These are phyloP conservation scores for Strigomonas culicis DNA, from an alignment of 208 protist species.

Conservation along the genomic window DNA sequence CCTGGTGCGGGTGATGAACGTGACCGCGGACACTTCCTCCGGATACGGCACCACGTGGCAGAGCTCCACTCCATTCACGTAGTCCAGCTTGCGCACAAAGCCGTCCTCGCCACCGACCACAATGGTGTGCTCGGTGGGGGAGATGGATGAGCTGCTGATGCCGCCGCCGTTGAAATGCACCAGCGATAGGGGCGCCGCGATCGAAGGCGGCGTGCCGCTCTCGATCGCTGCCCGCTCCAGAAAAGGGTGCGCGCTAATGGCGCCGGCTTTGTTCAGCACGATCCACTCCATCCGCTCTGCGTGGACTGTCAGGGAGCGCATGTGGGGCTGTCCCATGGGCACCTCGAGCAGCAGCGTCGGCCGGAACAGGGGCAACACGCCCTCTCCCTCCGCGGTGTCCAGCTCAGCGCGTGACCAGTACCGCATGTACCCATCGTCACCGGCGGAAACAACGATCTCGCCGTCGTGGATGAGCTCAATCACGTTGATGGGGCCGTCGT, in stretches of 20 bases:
- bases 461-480: slow-evolving; percentile 78
- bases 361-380: slow-evolving; percentile 66
- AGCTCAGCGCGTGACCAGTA: slow-evolving; percentile 92
- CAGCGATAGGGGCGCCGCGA: background rate
- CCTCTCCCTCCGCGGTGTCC: slow-evolving; percentile 88
- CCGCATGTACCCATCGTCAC: slow-evolving; percentile 95
- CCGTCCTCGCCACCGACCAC: slow-evolving; percentile 92
- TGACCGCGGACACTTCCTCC: background rate
- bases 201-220: background rate
- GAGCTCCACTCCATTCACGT: slow-evolving; percentile 60
- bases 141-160: slow-evolving; percentile 79
- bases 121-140: slow-evolving; percentile 69
- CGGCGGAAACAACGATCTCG: slow-evolving; percentile 88
- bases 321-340: slow-evolving; percentile 35
- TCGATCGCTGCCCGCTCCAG: slow-evolving; percentile 19
- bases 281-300: slow-evolving; percentile 53
- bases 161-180: slow-evolving; percentile 78
- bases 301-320: slow-evolving; percentile 67
- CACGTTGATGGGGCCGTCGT: slow-evolving; percentile 89
- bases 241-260: slow-evolving; percentile 32
- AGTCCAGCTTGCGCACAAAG: slow-evolving; percentile 88
- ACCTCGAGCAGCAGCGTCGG: slow-evolving; percentile 82
- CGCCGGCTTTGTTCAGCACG: slow-evolving; percentile 81
- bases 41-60: slow-evolving; percentile 22
- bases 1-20: background rate